A percentile compares a stretch with the other conserved stretches of the same genome.
Evolutionary conservation across 305 asterid genomes (phyloP).

Genomic region (Fraxinus dipetala): DNA sequence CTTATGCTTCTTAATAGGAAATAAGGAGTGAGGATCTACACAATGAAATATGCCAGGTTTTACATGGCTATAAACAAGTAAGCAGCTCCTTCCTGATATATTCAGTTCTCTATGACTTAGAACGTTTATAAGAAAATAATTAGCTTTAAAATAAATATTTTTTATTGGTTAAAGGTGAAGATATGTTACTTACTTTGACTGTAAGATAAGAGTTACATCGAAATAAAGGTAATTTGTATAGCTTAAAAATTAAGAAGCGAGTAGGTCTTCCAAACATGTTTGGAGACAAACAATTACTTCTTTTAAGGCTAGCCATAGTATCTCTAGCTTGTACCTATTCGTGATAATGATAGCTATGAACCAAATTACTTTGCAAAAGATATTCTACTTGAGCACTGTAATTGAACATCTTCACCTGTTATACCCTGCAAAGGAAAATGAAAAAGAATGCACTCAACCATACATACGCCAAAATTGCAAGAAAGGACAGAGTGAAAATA

Average conservation of each 20-base stretch:
- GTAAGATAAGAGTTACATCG: not conserved
- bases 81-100: conserved; percentile 27
- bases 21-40: conserved; percentile 82
- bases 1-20: conserved; percentile 47
- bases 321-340: not conserved
- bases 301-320: not conserved
- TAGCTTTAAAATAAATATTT: not conserved
- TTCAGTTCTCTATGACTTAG: not conserved
- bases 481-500: not conserved
- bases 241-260: not conserved
- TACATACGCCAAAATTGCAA: not conserved
- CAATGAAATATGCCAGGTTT: conserved; percentile 80
- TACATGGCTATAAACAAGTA: conserved; percentile 85
- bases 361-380: conserved; percentile 6
- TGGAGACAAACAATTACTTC: not conserved
- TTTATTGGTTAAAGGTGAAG: not conserved
- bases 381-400: not conserved
- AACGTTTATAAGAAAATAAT: not conserved
- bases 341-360: not conserved
- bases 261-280: not conserved
- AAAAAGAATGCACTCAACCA: not conserved
- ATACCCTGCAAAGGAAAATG: not conserved
- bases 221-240: not conserved
- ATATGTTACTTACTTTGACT: not conserved
- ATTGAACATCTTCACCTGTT: not conserved